Conservation (phyloP, 179 eudicot genomes). For the Beta corolliflora region DNA sequence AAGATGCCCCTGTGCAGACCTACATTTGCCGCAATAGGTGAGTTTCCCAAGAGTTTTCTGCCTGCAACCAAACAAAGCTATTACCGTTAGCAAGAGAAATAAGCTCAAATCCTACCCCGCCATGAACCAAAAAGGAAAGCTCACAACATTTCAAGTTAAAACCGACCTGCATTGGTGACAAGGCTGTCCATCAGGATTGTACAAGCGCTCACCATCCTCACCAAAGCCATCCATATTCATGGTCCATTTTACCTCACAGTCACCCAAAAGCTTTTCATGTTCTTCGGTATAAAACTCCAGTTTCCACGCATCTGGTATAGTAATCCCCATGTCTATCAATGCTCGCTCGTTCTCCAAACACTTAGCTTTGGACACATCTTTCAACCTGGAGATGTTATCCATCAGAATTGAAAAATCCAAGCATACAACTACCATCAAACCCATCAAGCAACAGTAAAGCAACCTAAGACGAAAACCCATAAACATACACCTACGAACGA, state of each 20-base stretch:
- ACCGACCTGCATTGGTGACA: conserved; percentile 84
- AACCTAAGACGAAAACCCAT: too few relatives aligned
- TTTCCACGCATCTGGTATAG: conserved; percentile 44
- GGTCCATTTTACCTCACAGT: conserved; percentile 52
- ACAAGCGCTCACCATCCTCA: conserved; percentile 64
- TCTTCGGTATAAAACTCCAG: conserved; percentile 70
- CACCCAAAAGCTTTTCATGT: conserved; percentile 61
- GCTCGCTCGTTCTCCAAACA: conserved; percentile 33
- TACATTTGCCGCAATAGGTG: conserved; percentile 60
- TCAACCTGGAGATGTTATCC: conserved; percentile 33
- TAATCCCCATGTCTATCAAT: conserved; percentile 44
- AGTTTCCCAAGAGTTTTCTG: conserved; percentile 57
- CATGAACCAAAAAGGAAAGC: not conserved
- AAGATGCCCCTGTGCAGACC: conserved; percentile 45
- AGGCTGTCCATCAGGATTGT: conserved; percentile 59
- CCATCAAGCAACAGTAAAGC: not conserved
- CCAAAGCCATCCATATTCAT: conserved; percentile 60
- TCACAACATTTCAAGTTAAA: not conserved
- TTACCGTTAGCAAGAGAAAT: not conserved
- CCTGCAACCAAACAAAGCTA: conserved; percentile 36
- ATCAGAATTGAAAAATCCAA: not conserved
- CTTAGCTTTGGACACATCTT: conserved; percentile 25
- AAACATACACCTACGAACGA: too few relatives aligned
- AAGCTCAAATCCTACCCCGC: not conserved
- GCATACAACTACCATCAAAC: not conserved